Percentiles rank a stretch among this genome's conserved stretches.
These are phyloP conservation scores for Triticum timopheevii DNA, from an alignment of 176 grass and related monocot species.

Conservation along the genomic window DNA sequence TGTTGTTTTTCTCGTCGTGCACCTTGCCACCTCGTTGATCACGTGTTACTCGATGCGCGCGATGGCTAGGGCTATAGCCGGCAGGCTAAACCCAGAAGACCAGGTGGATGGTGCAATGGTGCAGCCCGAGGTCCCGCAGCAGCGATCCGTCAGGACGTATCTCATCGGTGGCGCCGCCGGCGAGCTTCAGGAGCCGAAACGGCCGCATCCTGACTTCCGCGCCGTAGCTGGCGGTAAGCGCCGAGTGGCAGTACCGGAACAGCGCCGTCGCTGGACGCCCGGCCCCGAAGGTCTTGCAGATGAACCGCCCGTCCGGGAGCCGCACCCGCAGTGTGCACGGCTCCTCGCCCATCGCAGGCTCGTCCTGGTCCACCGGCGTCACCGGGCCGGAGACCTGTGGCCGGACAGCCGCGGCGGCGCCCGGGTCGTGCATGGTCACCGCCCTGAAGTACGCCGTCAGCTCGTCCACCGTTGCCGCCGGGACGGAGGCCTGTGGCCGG, in stretches of 20 bases:
- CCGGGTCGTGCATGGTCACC: too few relatives aligned
- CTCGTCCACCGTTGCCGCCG: too few relatives aligned
- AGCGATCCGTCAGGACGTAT: background rate
- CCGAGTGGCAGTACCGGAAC: background rate
- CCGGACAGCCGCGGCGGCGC: too few relatives aligned
- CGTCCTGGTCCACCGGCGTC: background rate
- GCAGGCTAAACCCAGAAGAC: background rate
- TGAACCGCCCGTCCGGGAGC: background rate
- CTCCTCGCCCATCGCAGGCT: background rate
- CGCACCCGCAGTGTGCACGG: background rate
- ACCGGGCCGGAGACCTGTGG: too few relatives aligned
- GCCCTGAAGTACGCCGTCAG: too few relatives aligned
- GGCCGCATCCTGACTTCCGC: background rate
- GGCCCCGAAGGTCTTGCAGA: background rate
- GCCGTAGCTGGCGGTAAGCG: background rate
- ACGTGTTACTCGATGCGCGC: too few relatives aligned
- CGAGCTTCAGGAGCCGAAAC: background rate
- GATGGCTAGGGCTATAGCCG: background rate
- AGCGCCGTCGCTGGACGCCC: background rate
- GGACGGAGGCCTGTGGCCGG: too few relatives aligned
- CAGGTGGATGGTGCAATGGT: background rate
- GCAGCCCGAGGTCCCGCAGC: background rate
- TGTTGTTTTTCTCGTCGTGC: too few relatives aligned
- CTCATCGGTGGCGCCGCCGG: background rate
- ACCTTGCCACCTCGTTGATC: too few relatives aligned